These are phyloP conservation scores for Populus hybrid DNA, from an alignment of 441 rosid genomes.

Conservation along the genomic window DNA sequence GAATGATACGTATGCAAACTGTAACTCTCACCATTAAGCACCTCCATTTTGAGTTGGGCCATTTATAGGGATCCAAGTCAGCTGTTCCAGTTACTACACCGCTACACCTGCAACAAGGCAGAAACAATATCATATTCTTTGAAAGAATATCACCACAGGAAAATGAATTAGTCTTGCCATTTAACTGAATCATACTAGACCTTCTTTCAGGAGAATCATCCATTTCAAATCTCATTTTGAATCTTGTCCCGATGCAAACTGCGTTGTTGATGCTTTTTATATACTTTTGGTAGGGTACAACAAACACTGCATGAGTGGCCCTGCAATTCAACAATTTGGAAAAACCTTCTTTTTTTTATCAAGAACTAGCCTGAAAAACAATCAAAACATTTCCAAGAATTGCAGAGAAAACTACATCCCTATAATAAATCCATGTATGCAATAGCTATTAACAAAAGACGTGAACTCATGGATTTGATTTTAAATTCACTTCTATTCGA, in stretches of 20 bases:
- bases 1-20: background rate
- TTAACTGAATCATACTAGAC: conserved; percentile 27
- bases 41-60: conserved; percentile 97
- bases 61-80: conserved; percentile 76
- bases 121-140: conserved; percentile 9
- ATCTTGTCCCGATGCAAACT: conserved; percentile 64
- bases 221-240: conserved; percentile 75
- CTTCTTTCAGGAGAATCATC: conserved; percentile 90
- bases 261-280: conserved; percentile 55
- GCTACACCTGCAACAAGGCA: conserved; percentile 47
- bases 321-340: conserved; percentile 43
- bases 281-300: conserved; percentile 70
- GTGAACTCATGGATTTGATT: background rate
- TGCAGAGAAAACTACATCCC: background rate
- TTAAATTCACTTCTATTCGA: background rate
- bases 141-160: conserved; percentile 12
- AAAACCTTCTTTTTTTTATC: conserved; percentile 1
- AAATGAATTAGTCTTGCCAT: background rate
- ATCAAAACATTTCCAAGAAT: background rate
- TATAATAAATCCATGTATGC: background rate
- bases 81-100: conserved; percentile 73
- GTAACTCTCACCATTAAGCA: conserved; percentile 62
- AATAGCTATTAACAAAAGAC: background rate
- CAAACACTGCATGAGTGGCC: conserved; percentile 82
- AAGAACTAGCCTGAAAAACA: background rate